Evolutionary conservation across 441 rosid species (phyloP), one percentile per base, ranked within the genome.

Genomic region (Populus tomentosa): DNA sequence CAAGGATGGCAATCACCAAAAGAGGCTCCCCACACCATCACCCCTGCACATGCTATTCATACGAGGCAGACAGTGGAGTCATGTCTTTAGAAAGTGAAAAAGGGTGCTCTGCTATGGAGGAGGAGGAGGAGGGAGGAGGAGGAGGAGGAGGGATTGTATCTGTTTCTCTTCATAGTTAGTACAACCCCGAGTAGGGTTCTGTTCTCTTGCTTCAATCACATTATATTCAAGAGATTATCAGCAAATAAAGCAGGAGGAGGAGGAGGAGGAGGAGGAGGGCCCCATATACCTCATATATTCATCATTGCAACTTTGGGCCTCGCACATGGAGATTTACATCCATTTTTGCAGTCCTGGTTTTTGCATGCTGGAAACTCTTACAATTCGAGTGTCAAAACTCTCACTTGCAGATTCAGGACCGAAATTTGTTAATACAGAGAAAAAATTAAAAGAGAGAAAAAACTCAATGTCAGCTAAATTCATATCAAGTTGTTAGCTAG

Each of bases 41-140:
- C 77, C 73, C 75, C 2, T 79, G 42, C 86, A 81, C 84, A 78
- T 84, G 87, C 81, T 61, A 50, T 56, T 40, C 71, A 30, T 72
- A 7, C 67, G 28, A 70, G 36, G 7, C 72, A 69, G 69, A 70
- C 77, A 77, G 84, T 71, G 83, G 81, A 74, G 84, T 75, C 86
- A 63, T 77, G 78, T 81, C 84, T 64, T 38, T 23, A 1, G 23
- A 81, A 73, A 76, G 62, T 70, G 5, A 16, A 21, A 21, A 71
- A 75, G 56, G 26, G 28, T 35, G 13, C 24, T 3, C 32, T 35
- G n/a, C 26, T 5, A 11, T 7, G n/a, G 35, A 16, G 11, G 32
- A 23, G 32, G 23, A 21, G 2, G 33, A 30, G 32, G 5, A 30
- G 32, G 32, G 4, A 5, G 32, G 5, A 4, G 0, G 28, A 26